Base-by-base conservation (phyloP, 345 rosid species). In the Eucalyptus sp. region DNA sequence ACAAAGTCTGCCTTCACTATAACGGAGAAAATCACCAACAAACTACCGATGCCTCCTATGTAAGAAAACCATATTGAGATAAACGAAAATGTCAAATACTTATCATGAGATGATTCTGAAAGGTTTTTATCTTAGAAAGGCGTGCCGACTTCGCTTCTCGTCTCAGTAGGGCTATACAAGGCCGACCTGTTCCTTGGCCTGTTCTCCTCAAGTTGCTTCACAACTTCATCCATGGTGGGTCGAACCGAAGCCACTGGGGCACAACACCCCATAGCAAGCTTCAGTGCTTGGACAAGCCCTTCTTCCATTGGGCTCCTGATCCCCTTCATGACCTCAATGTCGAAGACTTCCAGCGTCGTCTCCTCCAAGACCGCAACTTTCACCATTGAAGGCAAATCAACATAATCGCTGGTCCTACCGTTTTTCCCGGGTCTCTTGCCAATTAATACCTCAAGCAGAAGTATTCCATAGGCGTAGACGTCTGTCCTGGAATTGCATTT, bases 231-330 rank as follows among this genome's bases (percentile, higher is more conserved):
- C 98, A 97, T 98, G 60, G 98, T 89, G 2, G 99, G 99, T 90
- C 99, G 92, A 37, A 98, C 99, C 0, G 98, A 89, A 64, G 98
- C 94, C 86, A 96, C 99, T 1, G 99, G 99, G 41, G 99, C 98
- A 87, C 99, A 98, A 50, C 99, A 98, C 51, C 99, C 99, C 99
- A 98, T 98, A 6, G 99, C 99, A 16, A 98, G 96, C 92, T 98
- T 98, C 96, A 98, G 90, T 46, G 98, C 98, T 92, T 96, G 99
- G 90, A 96, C 96, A 84, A 98, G 89, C 37, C 99, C 99, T 87
- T 97, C 99, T 92, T 98, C 99, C 99, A 97, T 97, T 14, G 99
- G 98, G 80, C 95, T 98, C 91, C 96, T 95, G 49, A 98, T 90
- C 64, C 99, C 99, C 91, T 94, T 98, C 93, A 97, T 50, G 33